These are phyloP conservation scores for Caloboletus inedulis DNA, from an alignment of 1,284 basidiomycete genomes.

Conservation along the genomic window DNA sequence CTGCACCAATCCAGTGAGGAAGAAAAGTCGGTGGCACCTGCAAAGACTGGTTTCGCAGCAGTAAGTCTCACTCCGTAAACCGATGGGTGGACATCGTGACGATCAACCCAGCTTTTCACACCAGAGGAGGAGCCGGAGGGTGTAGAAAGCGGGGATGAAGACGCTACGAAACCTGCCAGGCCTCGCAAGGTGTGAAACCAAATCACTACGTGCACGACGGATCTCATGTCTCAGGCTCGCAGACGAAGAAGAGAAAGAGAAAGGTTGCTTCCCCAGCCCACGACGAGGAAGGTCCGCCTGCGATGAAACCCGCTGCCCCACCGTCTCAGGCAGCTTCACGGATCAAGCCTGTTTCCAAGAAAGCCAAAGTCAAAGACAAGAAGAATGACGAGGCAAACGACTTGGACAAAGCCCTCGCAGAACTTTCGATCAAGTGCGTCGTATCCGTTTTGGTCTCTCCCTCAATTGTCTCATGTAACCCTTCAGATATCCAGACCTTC, in stretches of 20 bases:
- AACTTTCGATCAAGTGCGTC: slow-evolving; percentile 74
- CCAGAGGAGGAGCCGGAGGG: slow-evolving; percentile 40
- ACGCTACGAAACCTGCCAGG: slow-evolving; percentile 33
- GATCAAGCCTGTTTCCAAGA: slow-evolving; percentile 44
- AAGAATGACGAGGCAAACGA: slow-evolving; percentile 71
- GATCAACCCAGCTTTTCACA: slow-evolving; percentile 32
- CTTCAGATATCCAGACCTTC: slow-evolving; percentile 54
- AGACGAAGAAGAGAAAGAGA: slow-evolving; percentile 58
- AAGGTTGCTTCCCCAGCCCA: slow-evolving; percentile 26
- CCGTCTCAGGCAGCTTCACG: slow-evolving; percentile 5
- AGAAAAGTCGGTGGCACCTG: slow-evolving; percentile 24
- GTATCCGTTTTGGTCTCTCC: neutral
- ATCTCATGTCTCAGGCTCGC: slow-evolving; percentile 1
- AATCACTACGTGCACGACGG: neutral
- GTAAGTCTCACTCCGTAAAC: slow-evolving; percentile 37
- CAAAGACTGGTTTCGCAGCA: slow-evolving; percentile 51
- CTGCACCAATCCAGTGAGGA: slow-evolving; percentile 30
- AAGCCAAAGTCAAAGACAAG: slow-evolving; percentile 56
- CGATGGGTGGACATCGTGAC: slow-evolving; percentile 17
- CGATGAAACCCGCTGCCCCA: slow-evolving; percentile 15
- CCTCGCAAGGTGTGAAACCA: slow-evolving; percentile 41
- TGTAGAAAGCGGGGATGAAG: slow-evolving; percentile 30
- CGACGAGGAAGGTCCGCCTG: slow-evolving; percentile 7
- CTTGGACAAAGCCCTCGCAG: slow-evolving; percentile 77
- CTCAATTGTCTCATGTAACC: slow-evolving; percentile 4